Conservation (phyloP, 805 yeast genomes). For the Ogataea trehalophila region DNA sequence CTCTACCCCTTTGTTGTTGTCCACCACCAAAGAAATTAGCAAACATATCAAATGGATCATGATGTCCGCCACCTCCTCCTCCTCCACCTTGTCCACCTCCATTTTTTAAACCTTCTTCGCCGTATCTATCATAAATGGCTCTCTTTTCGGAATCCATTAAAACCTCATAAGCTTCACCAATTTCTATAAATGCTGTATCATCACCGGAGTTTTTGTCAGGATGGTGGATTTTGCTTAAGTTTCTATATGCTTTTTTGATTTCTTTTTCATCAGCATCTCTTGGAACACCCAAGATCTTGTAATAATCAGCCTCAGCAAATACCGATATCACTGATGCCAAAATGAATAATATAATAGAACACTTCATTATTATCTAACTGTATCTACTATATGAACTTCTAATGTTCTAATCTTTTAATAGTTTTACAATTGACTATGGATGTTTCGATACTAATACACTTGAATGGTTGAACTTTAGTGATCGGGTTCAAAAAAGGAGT, state of each 20-base stretch:
- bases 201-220: slow-evolving; percentile 90
- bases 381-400: too few relatives aligned
- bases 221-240: slow-evolving; percentile 78
- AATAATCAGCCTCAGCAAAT: slow-evolving; percentile 37
- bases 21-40: slow-evolving; percentile 55
- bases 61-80: slow-evolving; percentile 19
- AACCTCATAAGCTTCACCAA: slow-evolving; percentile 91
- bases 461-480: too few relatives aligned
- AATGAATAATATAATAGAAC: neutral
- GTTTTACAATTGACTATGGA: too few relatives aligned
- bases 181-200: slow-evolving; percentile 83
- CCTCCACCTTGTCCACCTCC: slow-evolving; percentile 49
- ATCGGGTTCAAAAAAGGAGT: too few relatives aligned
- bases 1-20: slow-evolving; percentile 36
- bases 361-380: neutral
- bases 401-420: too few relatives aligned
- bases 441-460: too few relatives aligned
- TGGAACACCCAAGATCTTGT: slow-evolving; percentile 60
- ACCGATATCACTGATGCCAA: slow-evolving; percentile 10
- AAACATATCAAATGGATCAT: slow-evolving; percentile 52
- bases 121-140: slow-evolving; percentile 65
- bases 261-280: slow-evolving; percentile 71
- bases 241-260: slow-evolving; percentile 80
- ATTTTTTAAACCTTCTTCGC: slow-evolving; percentile 66
- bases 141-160: slow-evolving; percentile 68